A percentile compares a stretch with the other conserved stretches of the same genome.
Conservation (phyloP, 768 basidiomycete genomes). For the Lepiota subincarnata region DNA sequence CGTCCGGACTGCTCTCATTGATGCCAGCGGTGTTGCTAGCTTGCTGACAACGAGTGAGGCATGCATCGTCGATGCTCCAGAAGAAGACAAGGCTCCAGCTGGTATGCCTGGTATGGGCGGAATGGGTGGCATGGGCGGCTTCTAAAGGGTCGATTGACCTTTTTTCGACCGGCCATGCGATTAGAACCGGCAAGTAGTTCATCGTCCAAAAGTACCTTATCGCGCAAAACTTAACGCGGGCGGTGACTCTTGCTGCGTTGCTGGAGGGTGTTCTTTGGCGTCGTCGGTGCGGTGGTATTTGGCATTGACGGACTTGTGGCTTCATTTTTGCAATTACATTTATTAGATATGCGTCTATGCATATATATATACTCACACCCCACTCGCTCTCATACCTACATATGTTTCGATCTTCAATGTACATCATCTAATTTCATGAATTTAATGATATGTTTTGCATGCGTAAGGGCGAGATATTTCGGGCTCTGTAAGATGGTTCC, state of each 20-base stretch:
- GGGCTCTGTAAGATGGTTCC: too few relatives aligned
- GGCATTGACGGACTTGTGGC: neutral
- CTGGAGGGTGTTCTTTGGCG: neutral
- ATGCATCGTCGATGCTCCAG: conserved; percentile 88
- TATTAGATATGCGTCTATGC: neutral
- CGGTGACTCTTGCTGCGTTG: neutral
- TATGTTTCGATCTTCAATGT: conserved; percentile 2
- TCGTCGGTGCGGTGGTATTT: neutral
- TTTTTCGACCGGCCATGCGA: too few relatives aligned
- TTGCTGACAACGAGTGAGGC: conserved; percentile 91
- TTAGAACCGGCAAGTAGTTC: neutral
- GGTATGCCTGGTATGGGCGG: conserved; percentile 43
- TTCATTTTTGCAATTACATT: neutral
- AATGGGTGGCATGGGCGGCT: conserved; percentile 31
- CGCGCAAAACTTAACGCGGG: too few relatives aligned
- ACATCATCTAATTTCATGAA: conserved; percentile 6
- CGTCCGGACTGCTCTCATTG: conserved; percentile 87
- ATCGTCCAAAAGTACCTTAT: too few relatives aligned
- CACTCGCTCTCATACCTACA: conserved; percentile 7
- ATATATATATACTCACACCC: neutral
- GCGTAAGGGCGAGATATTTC: too few relatives aligned
- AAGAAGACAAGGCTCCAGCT: conserved; percentile 57
- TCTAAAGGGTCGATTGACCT: conserved; percentile 13
- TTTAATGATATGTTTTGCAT: conserved; percentile 1
- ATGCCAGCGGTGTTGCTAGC: conserved; percentile 91